phyloP scores from a whole-genome alignment of 306 rosid genomes.

The Carpinus fangiana region DNA sequence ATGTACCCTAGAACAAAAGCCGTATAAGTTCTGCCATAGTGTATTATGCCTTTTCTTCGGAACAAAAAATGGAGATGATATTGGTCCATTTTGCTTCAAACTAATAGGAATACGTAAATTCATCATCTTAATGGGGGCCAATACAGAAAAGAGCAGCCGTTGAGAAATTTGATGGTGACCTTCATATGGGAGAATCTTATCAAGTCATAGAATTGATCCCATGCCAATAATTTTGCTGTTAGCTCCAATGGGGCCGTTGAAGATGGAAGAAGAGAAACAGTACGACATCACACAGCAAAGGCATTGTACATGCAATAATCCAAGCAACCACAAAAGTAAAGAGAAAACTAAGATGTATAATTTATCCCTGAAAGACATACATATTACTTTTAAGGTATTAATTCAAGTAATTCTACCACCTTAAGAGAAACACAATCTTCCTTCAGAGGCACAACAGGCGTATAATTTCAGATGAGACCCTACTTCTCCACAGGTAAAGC shows the following conservation, averaged over 20 bases:
- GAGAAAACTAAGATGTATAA: too few relatives aligned
- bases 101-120: neutral
- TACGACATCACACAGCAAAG: too few relatives aligned
- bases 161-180: neutral
- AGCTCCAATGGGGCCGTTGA: too few relatives aligned
- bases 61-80: neutral
- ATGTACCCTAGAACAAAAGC: too few relatives aligned
- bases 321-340: too few relatives aligned
- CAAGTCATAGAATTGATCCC: neutral
- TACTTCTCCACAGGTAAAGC: too few relatives aligned
- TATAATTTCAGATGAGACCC: too few relatives aligned
- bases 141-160: neutral
- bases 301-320: too few relatives aligned
- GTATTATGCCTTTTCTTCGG: neutral
- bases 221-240: neutral
- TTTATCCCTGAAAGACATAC: neutral
- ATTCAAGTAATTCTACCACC: neutral
- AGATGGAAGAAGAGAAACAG: too few relatives aligned
- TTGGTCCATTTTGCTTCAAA: neutral
- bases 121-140: neutral
- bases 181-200: neutral
- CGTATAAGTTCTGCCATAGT: neutral
- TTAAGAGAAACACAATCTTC: too few relatives aligned
- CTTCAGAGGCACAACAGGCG: too few relatives aligned
- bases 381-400: neutral